Evolutionary conservation across 2,329 filamentous ascomycete genomes (phyloP), one percentile per base, ranked within the genome.

Genomic region (Elsinoe fawcettii): DNA sequence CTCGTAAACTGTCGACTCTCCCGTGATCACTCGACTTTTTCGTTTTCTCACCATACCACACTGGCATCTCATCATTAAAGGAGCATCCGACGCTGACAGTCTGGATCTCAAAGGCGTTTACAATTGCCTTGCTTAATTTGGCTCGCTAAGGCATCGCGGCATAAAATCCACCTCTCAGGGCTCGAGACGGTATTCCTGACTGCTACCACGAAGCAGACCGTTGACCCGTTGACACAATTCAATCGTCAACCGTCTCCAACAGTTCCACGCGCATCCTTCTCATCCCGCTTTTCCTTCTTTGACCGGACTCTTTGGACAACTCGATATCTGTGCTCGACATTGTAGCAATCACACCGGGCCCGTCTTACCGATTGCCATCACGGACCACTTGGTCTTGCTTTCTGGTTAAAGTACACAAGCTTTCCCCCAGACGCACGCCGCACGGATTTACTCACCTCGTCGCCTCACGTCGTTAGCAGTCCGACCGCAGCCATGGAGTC

Each of bases 401-500:
- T 18, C 22, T 39, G 14, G 16, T 53, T 53, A 37, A 53, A 53
- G 49, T 39, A 39, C 49, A 53, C 49, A 53, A 53, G 49, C 49
- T 53, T 53, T 39, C 49, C 49, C 49, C 23, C 18, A 7, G 7
- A 53, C 49, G 49, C 32, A 16, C 30, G 46, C 5, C 11, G 11
- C 18, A 37, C 27, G 30, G 11, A 5, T 20, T 54, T 44, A n/a
- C 55, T n/a, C 55, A 34, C 51, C 27, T 56, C 58, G 51, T 57
- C 43, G 32, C 51, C 27, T 30, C 32, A 11, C 46, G 14, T 25
- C 22, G 12, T 37, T 27, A 7, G 47, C 27, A 30, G 16, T 18
- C 11, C 47, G 30, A 36, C 56, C 18, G 18, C 20, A 25, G 27
- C 18, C 36, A 61, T 61, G 60, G 58, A 54, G 22, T 46, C 56